Evolutionary conservation across 2,329 filamentous ascomycete genomes (phyloP).

Genomic region (Cryphonectria nitschkei): DNA sequence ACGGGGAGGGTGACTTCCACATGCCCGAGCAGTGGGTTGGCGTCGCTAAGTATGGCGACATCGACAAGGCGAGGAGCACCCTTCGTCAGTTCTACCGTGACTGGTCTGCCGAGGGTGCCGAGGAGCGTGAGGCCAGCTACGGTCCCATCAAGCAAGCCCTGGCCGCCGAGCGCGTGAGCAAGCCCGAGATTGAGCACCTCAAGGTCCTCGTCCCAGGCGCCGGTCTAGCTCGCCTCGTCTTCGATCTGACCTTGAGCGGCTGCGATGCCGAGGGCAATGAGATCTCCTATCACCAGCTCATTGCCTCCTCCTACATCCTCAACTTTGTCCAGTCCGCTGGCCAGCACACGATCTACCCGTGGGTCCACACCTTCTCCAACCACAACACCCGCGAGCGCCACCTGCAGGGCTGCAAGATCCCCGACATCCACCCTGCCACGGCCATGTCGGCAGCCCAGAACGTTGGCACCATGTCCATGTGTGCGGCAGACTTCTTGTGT

Average conservation of each 20-base stretch:
- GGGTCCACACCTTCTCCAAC: conserved; percentile 87
- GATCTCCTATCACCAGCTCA: conserved; percentile 95
- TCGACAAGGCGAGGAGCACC: conserved; percentile 91
- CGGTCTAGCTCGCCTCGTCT: conserved; percentile 84
- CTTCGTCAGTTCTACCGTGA: conserved; percentile 93
- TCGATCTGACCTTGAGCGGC: conserved; percentile 77
- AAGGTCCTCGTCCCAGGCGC: conserved; percentile 86
- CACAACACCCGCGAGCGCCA: conserved; percentile 75
- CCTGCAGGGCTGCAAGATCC: conserved; percentile 71
- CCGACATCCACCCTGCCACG: conserved; percentile 75
- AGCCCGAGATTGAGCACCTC: conserved; percentile 41
- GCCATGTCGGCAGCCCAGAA: conserved; percentile 46
- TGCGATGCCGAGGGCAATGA: conserved; percentile 87
- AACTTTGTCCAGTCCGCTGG: conserved; percentile 65
- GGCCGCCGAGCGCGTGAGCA: conserved; percentile 47
- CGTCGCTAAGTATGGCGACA: conserved; percentile 71
- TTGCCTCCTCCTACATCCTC: conserved; percentile 78
- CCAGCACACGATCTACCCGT: conserved; percentile 79
- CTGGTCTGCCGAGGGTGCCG: conserved; percentile 79
- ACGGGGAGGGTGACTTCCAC: conserved; percentile 45
- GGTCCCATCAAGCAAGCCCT: conserved; percentile 71
- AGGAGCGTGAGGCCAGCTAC: conserved; percentile 79
- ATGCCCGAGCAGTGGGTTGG: conserved; percentile 70
- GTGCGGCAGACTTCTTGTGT: conserved; percentile 89
- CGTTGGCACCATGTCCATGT: conserved; percentile 83